Percentiles rank a stretch among this genome's conserved stretches.
Conservation (phyloP, 495 filamentous ascomycete species). For the Trichoderma parareesei region DNA sequence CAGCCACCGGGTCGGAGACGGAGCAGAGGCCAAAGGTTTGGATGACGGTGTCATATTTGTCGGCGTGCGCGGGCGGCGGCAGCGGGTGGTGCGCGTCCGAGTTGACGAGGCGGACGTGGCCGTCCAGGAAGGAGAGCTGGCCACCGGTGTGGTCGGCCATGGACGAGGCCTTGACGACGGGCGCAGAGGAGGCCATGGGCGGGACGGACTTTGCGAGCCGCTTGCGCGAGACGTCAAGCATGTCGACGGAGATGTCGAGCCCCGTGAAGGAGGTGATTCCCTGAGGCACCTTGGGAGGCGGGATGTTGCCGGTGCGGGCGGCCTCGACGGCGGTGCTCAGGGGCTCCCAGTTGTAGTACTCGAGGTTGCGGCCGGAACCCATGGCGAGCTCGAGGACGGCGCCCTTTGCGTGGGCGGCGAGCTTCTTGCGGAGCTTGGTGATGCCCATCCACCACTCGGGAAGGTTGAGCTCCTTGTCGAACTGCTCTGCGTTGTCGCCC, state of each 20-base stretch:
- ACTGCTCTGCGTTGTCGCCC: constrained; percentile 18
- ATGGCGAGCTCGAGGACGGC: constrained; percentile 84
- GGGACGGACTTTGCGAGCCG: constrained; percentile 27
- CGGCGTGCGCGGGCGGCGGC: constrained; percentile 18
- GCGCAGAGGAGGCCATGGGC: constrained; percentile 23
- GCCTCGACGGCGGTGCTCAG: constrained; percentile 2
- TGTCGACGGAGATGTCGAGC: constrained; percentile 35
- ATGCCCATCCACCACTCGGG: constrained; percentile 63
- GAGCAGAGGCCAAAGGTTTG: constrained; percentile 94
- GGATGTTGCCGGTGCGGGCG: constrained; percentile 9
- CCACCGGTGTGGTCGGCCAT: constrained; percentile 16
- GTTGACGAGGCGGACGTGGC: constrained; percentile 29
- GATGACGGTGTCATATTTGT: constrained; percentile 73
- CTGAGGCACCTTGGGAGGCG: constrained; percentile 9
- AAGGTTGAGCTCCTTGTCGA: constrained; percentile 35
- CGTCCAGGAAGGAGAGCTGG: constrained; percentile 26
- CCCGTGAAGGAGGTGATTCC: constrained; percentile 35
- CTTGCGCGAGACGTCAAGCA: constrained; percentile 35
- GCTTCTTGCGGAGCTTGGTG: constrained; percentile 47
- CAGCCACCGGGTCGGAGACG: constrained; percentile 60
- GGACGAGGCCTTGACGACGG: constrained; percentile 17
- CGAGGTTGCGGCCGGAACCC: constrained; percentile 82
- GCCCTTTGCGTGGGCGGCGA: constrained; percentile 57
- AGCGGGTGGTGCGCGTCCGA: constrained; percentile 29
- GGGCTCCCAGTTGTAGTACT: constrained; percentile 48